Evolutionary conservation across 140 eudicot genomes (phyloP), one percentile per base, ranked within the genome.

Genomic region (Cichorium intybus): DNA sequence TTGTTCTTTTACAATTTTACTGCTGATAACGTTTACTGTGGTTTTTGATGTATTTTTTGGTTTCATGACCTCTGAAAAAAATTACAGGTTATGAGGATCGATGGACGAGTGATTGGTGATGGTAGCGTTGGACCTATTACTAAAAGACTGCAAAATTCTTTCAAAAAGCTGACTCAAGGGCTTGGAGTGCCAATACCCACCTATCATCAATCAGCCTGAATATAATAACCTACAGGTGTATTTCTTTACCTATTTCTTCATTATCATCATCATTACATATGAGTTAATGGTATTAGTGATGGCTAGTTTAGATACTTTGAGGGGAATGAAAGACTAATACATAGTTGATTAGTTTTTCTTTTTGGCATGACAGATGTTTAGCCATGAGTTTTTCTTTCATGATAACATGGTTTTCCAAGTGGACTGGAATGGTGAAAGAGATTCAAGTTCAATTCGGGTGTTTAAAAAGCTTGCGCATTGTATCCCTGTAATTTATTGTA

Each of bases 111-210:
- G 49, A 37, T 92, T 57, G 99, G 97, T 17, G 89, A 77, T 46
- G 99, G 99, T 15, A 64, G 50, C 27, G 95, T 92, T 14, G 99
- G 99, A 73, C 93, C 97, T 1, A 64, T 92, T 37, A 92, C 99
- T 11, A 85, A 46, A 50, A 83, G 82, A 54, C 72, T 92, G 82
- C 97, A 92, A 71, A 71, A 51, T 49, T 89, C 85, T 7, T 92
- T 68, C 62, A 75, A 75, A 49, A 75, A 55, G 22, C 77, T 92
- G 58, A 79, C 95, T 6, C 82, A 77, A 60, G 88, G 80, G 3
- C 73, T 80, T 27, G 99, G 99, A 33, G 97, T 92, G 75, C 88
- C 88, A 43, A 88, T 92, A 61, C 99, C 99, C 17, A 71, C 87
- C 35, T 88, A 81, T 80, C 77, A 75, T 29, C 69, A 79, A 37